Evolutionary conservation across 768 basidiomycete genomes (phyloP).

Genomic region (Pleurotus salmoneostramineus): DNA sequence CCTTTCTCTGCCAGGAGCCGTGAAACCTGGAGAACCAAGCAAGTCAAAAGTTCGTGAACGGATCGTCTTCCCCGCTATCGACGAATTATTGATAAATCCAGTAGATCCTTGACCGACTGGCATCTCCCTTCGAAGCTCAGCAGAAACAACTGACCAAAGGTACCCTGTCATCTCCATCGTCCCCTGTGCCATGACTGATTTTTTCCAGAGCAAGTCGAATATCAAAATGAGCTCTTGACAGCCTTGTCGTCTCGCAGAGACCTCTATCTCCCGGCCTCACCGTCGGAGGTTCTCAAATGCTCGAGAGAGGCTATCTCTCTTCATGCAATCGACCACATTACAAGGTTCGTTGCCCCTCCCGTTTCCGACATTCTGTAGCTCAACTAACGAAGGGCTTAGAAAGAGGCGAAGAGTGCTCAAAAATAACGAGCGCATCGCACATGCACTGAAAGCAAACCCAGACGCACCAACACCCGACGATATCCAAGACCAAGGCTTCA

Average conservation of each 20-base stretch:
- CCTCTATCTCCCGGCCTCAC: constrained; percentile 64
- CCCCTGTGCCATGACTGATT: background rate
- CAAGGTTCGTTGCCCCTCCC: constrained; percentile 56
- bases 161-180: constrained; percentile 20
- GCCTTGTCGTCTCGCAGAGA: constrained; percentile 68
- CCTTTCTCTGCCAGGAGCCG: constrained; percentile 42
- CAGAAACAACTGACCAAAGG: constrained; percentile 54
- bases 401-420: constrained; percentile 88
- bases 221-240: constrained; percentile 70
- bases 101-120: constrained; percentile 57
- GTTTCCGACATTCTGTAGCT: background rate
- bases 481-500: constrained; percentile 96
- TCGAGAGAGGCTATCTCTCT: constrained; percentile 69
- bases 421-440: constrained; percentile 89
- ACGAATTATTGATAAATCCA: too few species aligned
- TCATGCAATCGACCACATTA: constrained; percentile 86
- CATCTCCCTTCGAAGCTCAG: constrained; percentile 47
- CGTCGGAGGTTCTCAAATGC: constrained; percentile 58
- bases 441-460: constrained; percentile 54
- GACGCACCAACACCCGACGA: constrained; percentile 60
- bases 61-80: background rate
- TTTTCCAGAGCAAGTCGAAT: constrained; percentile 40
- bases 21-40: constrained; percentile 22
- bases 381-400: constrained; percentile 37
- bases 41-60: constrained; percentile 29